These are phyloP conservation scores for Epichloe festucae DNA, from an alignment of 2,329 filamentous ascomycete species.

Conservation along the genomic window DNA sequence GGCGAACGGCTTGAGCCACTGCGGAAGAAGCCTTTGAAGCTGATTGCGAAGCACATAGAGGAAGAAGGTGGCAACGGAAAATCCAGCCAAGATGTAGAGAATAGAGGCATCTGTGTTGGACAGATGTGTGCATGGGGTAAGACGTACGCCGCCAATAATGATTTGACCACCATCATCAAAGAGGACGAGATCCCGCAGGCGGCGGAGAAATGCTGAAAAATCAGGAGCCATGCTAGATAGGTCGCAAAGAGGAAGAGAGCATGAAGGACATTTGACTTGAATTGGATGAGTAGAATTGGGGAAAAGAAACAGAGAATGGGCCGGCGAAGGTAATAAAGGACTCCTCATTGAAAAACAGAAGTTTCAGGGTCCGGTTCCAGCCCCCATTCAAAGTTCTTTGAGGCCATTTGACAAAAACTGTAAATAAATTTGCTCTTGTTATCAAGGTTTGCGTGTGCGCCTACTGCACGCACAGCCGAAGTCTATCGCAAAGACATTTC, in stretches of 20 bases:
- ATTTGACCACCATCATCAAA: neutral
- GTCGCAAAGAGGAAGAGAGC: neutral
- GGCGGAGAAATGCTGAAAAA: neutral
- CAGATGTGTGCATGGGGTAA: neutral
- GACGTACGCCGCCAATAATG: neutral
- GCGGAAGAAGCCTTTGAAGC: conserved; percentile 20
- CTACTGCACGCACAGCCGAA: too few relatives aligned
- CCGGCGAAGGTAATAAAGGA: too few relatives aligned
- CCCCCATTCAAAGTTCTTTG: too few relatives aligned
- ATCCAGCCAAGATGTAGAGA: conserved; percentile 10
- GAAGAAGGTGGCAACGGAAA: conserved; percentile 18
- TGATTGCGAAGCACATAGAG: conserved; percentile 16
- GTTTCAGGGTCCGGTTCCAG: too few relatives aligned
- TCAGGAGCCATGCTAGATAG: neutral
- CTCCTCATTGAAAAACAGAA: too few relatives aligned
- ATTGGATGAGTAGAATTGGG: neutral
- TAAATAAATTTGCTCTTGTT: too few relatives aligned
- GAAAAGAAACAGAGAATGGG: neutral
- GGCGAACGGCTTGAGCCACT: conserved; percentile 31
- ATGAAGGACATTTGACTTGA: neutral
- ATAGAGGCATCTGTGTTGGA: conserved; percentile 8
- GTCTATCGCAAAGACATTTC: too few relatives aligned
- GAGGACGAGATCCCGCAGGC: neutral
- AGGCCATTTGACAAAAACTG: too few relatives aligned
- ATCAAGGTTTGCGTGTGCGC: too few relatives aligned